Conservation (phyloP, 768 basidiomycete species). For the Boletus patriciae region DNA sequence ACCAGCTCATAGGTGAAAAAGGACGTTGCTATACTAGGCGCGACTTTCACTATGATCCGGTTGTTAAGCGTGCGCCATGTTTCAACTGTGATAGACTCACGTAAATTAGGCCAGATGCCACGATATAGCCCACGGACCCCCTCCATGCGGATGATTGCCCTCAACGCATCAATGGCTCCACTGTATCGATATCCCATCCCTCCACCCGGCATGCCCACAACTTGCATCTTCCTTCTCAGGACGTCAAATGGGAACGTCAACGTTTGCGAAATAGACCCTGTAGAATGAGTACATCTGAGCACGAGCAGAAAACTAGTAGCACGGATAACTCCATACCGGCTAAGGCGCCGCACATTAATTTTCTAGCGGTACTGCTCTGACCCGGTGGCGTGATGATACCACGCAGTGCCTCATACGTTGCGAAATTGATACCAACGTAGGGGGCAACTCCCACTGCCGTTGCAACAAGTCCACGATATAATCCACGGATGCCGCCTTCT, state of each 20-base stretch:
- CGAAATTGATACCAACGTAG: slow-evolving; percentile 89
- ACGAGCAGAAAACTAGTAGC: background rate
- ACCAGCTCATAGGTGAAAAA: slow-evolving; percentile 82
- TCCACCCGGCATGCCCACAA: slow-evolving; percentile 71
- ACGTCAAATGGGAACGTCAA: slow-evolving; percentile 97
- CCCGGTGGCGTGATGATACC: slow-evolving; percentile 80
- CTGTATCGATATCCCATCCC: slow-evolving; percentile 65
- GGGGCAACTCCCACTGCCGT: slow-evolving; percentile 91
- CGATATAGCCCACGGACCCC: slow-evolving; percentile 78
- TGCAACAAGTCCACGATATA: slow-evolving; percentile 83
- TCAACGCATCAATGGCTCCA: slow-evolving; percentile 78
- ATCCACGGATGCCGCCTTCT: slow-evolving; percentile 84
- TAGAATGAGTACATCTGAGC: slow-evolving; percentile 3
- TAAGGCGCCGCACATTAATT: slow-evolving; percentile 82
- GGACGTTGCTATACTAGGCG: slow-evolving; percentile 84
- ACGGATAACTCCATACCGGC: slow-evolving; percentile 53
- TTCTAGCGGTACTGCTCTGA: slow-evolving; percentile 63
- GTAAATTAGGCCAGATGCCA: slow-evolving; percentile 85
- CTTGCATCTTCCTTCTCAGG: slow-evolving; percentile 93
- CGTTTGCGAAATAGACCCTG: slow-evolving; percentile 90
- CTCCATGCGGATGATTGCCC: slow-evolving; percentile 66
- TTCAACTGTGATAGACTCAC: slow-evolving; percentile 45
- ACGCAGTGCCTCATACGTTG: slow-evolving; percentile 84
- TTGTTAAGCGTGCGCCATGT: slow-evolving; percentile 7
- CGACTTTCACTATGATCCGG: slow-evolving; percentile 70